Base-by-base conservation (phyloP, 2,329 filamentous ascomycete species). In the Pyrenochaeta sp. region DNA sequence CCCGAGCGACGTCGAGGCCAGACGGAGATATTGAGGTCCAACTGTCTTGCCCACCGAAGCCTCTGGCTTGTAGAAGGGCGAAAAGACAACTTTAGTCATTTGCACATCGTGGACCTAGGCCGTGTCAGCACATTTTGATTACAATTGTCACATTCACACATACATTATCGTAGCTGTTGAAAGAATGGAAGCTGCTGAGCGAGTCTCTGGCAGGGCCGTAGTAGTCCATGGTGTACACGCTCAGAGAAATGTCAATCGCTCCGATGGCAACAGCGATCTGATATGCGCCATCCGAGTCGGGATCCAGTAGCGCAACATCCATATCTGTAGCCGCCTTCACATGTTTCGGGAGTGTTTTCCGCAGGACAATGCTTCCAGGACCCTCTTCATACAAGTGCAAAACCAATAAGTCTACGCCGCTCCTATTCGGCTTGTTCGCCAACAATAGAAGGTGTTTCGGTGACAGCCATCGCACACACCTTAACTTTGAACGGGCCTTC, bases 221-320 rank as follows among this genome's bases (percentile, higher is more conserved):
- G 70, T 91, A 90, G 60, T 96, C 90, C 52, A 96, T 78, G 0
- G 91, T 93, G 74, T 88, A 90, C 23, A 97, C 78, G 4, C 85
- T 86, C 60, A 97, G 88, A 10, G 91, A 92, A 55, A 87, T 87
- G 73, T 96, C 90, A 64, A 90, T 89, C 7, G 89, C 89, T 2
- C 90, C 90, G 12, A 96, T 86, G 6, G 92, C 93, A 61, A 97
- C 83, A 41, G 90, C 85, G 60, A 92, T 90, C 75, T 97, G 92
- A 41, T 88, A 85, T 54, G 90, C 87, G 46, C 84, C 85, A 45
- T 86, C 79, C 1, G 82, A 77, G 15, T 83, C 79, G 0, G 83
- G 77, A 10, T 84, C 78, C 4, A 97, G 82, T 52, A 88, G 86
- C 54, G 87, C 87, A 44, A 94, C 86, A 45, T 95, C 90, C 45